phyloP scores from a whole-genome alignment of 371 early-diverging fungal species.

The Mortierella sp. region DNA sequence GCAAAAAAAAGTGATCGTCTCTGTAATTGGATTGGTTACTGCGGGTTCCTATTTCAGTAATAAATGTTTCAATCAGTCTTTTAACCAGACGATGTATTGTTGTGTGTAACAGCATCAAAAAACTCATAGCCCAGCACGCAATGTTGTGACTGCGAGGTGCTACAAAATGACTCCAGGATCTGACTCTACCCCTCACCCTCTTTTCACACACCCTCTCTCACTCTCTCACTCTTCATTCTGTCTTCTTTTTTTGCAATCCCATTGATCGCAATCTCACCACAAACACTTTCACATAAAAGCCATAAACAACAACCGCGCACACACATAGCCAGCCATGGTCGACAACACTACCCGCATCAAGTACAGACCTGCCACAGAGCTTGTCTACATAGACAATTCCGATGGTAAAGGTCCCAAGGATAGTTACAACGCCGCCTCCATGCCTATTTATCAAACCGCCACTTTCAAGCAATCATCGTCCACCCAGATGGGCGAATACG shows the following conservation, averaged over 20 bases:
- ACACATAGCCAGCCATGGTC: conserved; percentile 23
- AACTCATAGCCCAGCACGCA: background rate
- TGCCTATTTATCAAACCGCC: conserved; percentile 97
- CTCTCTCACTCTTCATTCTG: background rate
- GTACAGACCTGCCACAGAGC: conserved; percentile 90
- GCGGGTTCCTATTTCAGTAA: too few species aligned
- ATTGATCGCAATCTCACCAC: background rate
- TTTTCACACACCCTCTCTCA: background rate
- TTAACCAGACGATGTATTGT: too few species aligned
- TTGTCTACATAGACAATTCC: conserved; percentile 83
- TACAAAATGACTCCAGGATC: background rate
- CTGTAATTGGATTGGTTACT: too few species aligned
- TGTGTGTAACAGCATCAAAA: too few species aligned
- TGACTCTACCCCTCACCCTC: background rate
- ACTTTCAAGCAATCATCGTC: conserved; percentile 93
- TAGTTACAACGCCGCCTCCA: conserved; percentile 91
- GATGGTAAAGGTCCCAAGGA: conserved; percentile 71
- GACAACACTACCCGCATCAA: conserved; percentile 60
- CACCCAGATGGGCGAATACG: conserved; percentile 90
- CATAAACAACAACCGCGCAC: background rate
- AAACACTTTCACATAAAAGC: background rate
- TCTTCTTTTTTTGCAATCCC: background rate
- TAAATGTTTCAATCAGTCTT: too few species aligned
- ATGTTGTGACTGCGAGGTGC: conserved; percentile 1
- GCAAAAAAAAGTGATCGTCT: too few species aligned